Evolutionary conservation across 78 protist genomes (phyloP).

Genomic region (Chrysochromulina tobinii): DNA sequence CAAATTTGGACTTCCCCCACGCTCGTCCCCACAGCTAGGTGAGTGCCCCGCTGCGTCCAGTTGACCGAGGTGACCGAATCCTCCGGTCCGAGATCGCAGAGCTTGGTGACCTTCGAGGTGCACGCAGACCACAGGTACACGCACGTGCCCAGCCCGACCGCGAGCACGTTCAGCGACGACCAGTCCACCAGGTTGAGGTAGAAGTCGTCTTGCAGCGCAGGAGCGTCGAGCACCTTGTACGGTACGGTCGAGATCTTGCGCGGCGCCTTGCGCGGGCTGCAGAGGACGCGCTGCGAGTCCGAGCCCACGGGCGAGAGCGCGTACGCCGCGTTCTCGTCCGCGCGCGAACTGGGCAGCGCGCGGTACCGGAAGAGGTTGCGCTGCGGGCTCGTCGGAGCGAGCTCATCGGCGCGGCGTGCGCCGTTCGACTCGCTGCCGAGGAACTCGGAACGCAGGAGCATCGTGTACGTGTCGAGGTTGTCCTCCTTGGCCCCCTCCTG

Average conservation of each 20-base stretch:
- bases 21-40: slow-evolving; percentile 57
- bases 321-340: not conserved
- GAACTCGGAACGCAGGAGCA: not conserved
- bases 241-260: slow-evolving; percentile 42
- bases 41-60: slow-evolving; percentile 15
- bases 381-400: not conserved
- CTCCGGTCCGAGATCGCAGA: slow-evolving; percentile 28
- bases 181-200: slow-evolving; percentile 58
- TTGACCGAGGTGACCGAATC: slow-evolving; percentile 24
- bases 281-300: slow-evolving; percentile 28
- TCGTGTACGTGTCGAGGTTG: not conserved
- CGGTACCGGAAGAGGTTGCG: not conserved
- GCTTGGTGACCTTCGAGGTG: slow-evolving; percentile 47
- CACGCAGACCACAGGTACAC: slow-evolving; percentile 56
- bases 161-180: slow-evolving; percentile 53
- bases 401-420: not conserved
- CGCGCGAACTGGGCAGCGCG: not conserved
- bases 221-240: slow-evolving; percentile 61
- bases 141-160: slow-evolving; percentile 54
- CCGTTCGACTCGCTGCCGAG: not conserved
- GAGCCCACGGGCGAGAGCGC: not conserved
- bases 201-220: slow-evolving; percentile 53
- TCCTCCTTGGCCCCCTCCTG: not conserved
- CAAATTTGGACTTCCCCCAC: slow-evolving; percentile 46
- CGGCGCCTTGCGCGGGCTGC: slow-evolving; percentile 5